Conservation (phyloP, 1,139 yeast species). For the Diutina pseudorugosa region DNA sequence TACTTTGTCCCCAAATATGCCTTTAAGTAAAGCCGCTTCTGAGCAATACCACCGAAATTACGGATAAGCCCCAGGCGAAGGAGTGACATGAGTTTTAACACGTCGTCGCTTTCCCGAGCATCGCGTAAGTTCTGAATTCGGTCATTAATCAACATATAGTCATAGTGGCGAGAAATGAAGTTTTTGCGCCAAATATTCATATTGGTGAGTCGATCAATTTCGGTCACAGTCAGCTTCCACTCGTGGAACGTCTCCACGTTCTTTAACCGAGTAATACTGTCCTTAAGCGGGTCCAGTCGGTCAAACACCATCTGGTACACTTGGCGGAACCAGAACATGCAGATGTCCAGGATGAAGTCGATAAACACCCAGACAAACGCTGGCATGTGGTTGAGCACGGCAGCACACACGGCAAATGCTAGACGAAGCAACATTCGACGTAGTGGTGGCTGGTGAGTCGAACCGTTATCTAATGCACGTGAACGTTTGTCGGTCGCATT, state of each 20-base stretch:
- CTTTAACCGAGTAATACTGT: conserved; percentile 25
- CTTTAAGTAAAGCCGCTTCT: conserved; percentile 64
- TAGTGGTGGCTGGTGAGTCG: background rate
- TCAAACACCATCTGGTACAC: conserved; percentile 22
- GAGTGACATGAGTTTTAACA: conserved; percentile 48
- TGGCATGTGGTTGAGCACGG: conserved; percentile 30
- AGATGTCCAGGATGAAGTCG: conserved; percentile 48
- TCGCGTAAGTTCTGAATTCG: conserved; percentile 49
- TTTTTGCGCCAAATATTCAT: conserved; percentile 80
- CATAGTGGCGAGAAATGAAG: conserved; percentile 72
- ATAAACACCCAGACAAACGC: conserved; percentile 46
- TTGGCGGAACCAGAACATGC: conserved; percentile 44
- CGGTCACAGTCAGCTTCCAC: conserved; percentile 47
- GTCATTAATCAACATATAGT: conserved; percentile 69
- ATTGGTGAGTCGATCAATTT: conserved; percentile 55
- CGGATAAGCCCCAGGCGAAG: conserved; percentile 76
- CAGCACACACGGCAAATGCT: background rate
- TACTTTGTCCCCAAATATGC: conserved; percentile 82
- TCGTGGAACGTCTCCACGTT: conserved; percentile 40
- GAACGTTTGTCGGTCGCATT: too few species aligned
- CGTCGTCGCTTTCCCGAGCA: conserved; percentile 52
- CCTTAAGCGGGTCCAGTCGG: conserved; percentile 28
- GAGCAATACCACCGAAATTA: conserved; percentile 86
- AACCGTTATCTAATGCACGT: too few species aligned
- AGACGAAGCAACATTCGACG: background rate